These are phyloP conservation scores for Delonix regia DNA, from an alignment of 306 rosid genomes.

Conservation along the genomic window DNA sequence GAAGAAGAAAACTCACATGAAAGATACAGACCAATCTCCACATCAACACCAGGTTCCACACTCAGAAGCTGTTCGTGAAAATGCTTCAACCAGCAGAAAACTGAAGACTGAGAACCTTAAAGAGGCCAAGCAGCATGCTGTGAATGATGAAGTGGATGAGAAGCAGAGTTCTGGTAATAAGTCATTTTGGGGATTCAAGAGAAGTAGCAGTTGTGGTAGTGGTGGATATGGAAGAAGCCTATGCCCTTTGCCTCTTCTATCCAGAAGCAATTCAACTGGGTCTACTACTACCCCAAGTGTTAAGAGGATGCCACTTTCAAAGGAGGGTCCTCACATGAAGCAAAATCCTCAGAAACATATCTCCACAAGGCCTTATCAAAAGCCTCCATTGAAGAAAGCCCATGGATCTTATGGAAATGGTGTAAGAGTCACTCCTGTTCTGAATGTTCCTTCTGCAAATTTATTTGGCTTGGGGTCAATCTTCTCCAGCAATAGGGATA, in stretches of 20 bases:
- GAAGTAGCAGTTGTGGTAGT: slow-evolving; percentile 90
- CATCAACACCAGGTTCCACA: slow-evolving; percentile 29
- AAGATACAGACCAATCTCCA: slow-evolving; percentile 25
- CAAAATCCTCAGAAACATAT: slow-evolving; percentile 49
- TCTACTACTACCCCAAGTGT: slow-evolving; percentile 49
- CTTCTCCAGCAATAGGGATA: slow-evolving; percentile 67
- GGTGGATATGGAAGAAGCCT: slow-evolving; percentile 83
- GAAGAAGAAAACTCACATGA: slow-evolving; percentile 29
- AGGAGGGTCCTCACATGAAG: slow-evolving; percentile 34
- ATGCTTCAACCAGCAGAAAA: slow-evolving; percentile 23
- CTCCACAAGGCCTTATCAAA: slow-evolving; percentile 52
- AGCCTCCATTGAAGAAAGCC: slow-evolving; percentile 74
- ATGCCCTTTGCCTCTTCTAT: slow-evolving; percentile 83
- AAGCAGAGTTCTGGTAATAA: slow-evolving; percentile 49
- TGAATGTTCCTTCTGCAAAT: slow-evolving; percentile 71
- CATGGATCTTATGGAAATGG: slow-evolving; percentile 58
- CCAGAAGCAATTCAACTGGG: slow-evolving; percentile 86
- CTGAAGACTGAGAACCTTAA: slow-evolving; percentile 46
- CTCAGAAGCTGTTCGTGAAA: slow-evolving; percentile 20
- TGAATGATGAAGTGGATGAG: slow-evolving; percentile 50
- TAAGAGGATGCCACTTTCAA: slow-evolving; percentile 52
- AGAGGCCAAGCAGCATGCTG: slow-evolving; percentile 31
- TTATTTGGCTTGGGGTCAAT: slow-evolving; percentile 77
- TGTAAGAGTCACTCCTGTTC: slow-evolving; percentile 60
- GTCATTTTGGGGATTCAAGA: slow-evolving; percentile 83